Evolutionary conservation across 106 monocot species (phyloP), one percentile per base, ranked within the genome.

Genomic region (Phalaenopsis aphrodite): DNA sequence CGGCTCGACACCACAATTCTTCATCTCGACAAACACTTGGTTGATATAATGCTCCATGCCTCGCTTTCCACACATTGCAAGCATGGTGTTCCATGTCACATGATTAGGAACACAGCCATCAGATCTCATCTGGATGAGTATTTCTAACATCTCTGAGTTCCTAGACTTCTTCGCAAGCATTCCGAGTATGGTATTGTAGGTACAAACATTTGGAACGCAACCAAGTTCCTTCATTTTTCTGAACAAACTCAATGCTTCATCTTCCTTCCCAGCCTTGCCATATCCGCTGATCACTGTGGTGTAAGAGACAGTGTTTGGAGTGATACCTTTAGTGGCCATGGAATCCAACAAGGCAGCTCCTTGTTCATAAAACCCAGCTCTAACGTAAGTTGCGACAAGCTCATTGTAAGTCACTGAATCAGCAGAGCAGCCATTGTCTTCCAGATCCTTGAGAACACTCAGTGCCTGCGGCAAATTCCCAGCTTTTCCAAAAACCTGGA

Each of bases 361-460:
- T 82, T 99, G 91, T 69, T 91, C 85, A 69, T 84, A 87, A 42
- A 94, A 89, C 8, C 94, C 93, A 68, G 92, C 89, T 81, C 91
- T 84, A 0, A 87, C 89, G 79, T 99, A 92, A 19, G 92, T 85
- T 9, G 92, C 92, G 46, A 86, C 88, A 14, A 99, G 90, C 89
- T 92, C 92, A 77, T 99, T 99, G 81, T 93, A 99, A 23, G 94
- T 93, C 46, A 94, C 76, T 12, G 90, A 66, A 72, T 98, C 97
- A 3, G 90, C 86, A 3, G 24, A 41, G 43, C 92, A 90, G 38
- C 81, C 75, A 3, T 77, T 87, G 21, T 90, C 87, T 84, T 92
- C 94, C 94, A 98, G 94, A 78, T 98, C 92, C 68, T 86, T 89
- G 89, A 98, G 71, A 46, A 92, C 84, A 30, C 78, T 77, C 80